Conservation (phyloP, 768 basidiomycete species). For the Boletus coccyginus region DNA sequence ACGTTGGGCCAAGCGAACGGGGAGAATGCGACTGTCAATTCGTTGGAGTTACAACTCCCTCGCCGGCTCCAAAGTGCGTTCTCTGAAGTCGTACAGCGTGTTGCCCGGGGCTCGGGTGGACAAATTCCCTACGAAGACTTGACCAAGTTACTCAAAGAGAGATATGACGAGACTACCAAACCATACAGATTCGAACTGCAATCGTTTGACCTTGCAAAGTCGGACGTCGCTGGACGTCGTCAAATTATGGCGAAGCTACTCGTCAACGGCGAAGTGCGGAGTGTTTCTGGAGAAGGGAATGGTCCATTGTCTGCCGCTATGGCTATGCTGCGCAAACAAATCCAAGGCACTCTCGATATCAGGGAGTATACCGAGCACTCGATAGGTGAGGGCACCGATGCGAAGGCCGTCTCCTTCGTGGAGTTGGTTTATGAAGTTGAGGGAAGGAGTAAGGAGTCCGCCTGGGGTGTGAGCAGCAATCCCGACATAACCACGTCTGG, state of each 20-base stretch:
- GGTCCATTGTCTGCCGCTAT: slow-evolving; percentile 89
- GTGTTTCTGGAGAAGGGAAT: slow-evolving; percentile 80
- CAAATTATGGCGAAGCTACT: slow-evolving; percentile 61
- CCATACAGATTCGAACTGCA: slow-evolving; percentile 46
- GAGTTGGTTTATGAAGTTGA: slow-evolving; percentile 70
- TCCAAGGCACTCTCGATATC: slow-evolving; percentile 70
- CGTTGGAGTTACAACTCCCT: slow-evolving; percentile 73
- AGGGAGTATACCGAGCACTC: slow-evolving; percentile 96
- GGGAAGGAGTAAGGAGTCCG: slow-evolving; percentile 48
- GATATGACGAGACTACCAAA: slow-evolving; percentile 51
- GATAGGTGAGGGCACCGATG: slow-evolving; percentile 87
- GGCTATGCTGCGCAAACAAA: slow-evolving; percentile 67
- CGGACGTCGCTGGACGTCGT: slow-evolving; percentile 39
- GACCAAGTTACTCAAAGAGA: slow-evolving; percentile 62
- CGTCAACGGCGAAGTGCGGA: slow-evolving; percentile 58
- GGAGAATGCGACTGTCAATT: slow-evolving; percentile 68
- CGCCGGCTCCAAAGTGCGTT: slow-evolving; percentile 74
- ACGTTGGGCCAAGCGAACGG: slow-evolving; percentile 70
- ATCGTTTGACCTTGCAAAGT: slow-evolving; percentile 63
- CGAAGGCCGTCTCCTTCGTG: slow-evolving; percentile 91
- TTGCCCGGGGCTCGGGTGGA: slow-evolving; percentile 54
- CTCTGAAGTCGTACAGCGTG: slow-evolving; percentile 79
- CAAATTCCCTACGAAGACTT: slow-evolving; percentile 68
- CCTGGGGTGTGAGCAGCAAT: slow-evolving; percentile 91
- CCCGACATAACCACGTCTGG: slow-evolving; percentile 92